Base-by-base conservation (phyloP, 1,139 yeast genomes). In the Komagataea norvegica region DNA sequence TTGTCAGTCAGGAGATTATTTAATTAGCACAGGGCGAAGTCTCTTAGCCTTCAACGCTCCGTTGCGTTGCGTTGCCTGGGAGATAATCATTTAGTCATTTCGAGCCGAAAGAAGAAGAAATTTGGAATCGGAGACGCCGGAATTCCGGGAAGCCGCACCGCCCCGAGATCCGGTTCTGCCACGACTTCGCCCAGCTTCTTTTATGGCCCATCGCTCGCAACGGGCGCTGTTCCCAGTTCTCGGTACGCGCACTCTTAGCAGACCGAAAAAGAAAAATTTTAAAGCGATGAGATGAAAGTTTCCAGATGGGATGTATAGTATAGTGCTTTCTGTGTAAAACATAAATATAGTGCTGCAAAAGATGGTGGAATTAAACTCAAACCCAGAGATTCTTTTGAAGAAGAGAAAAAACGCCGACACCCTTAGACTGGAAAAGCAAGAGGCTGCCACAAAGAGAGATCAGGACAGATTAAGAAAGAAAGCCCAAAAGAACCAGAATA, bases 401-500 rank as follows among this genome's bases (percentile, higher is more conserved):
- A 83, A 82, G 67, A 76, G 93, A 63, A 83, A 82, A 65, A 76
- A 81, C 56, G 82, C 79, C 45, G 89, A 83, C 56, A 68, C 82
- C 59, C 68, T 79, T 52, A 73, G 88, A 57, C 55, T 81, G 42
- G 79, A 76, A 54, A 78, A 76, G 55, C 85, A 77, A 55, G 81
- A 62, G 40, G 51, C 55, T 24, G 62, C 65, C 10, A 61, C 60
- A 40, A 47, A 56, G 42, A 61, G 59, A 73, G 61, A 64, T 55
- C 57, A 76, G 67, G 64, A 72, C 29, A 60, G 59, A 43, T 58
- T 59, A 37, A 66, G 65, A 49, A 68, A 65, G 51, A 65, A 64
- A 49, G 64, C 60, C 37, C 61, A 62, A 38, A 63, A 63, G 40
- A 31, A 36, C 18, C 65, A 66, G 55, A 57, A 64, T 33, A 78